Evolutionary conservation across 2,329 filamentous ascomycete genomes (phyloP).

Genomic region (Apiospora marii): DNA sequence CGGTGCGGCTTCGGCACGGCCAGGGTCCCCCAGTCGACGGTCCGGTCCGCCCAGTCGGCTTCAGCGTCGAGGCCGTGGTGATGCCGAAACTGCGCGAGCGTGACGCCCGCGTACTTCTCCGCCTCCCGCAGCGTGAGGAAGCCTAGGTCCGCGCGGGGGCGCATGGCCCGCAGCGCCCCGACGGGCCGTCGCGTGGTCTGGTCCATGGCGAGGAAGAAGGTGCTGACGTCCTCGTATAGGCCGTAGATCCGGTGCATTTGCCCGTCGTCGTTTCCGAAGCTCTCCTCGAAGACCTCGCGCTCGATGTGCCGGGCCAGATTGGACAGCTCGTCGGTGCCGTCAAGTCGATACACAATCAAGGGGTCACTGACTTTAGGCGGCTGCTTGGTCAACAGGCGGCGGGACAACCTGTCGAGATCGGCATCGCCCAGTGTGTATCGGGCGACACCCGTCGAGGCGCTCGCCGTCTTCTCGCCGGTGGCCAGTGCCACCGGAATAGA

Average conservation of each 20-base stretch:
- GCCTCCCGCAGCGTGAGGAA: conserved; percentile 28
- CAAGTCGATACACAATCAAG: conserved; percentile 26
- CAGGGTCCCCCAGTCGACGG: conserved; percentile 27
- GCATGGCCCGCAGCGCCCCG: conserved; percentile 26
- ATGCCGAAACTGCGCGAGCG: conserved; percentile 18
- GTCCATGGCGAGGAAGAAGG: conserved; percentile 29
- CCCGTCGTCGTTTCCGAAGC: conserved; percentile 28
- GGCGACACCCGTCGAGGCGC: neutral
- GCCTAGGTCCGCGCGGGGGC: conserved; percentile 21
- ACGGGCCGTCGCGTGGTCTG: conserved; percentile 16
- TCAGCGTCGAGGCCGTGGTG: conserved; percentile 24
- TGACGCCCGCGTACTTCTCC: conserved; percentile 17
- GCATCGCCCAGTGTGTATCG: conserved; percentile 28
- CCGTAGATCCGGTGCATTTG: conserved; percentile 28
- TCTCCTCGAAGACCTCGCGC: conserved; percentile 29
- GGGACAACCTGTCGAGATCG: conserved; percentile 25
- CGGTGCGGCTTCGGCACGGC: conserved; percentile 26
- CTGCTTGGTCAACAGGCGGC: conserved; percentile 26
- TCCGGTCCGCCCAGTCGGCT: neutral
- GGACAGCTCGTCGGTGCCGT: conserved; percentile 26
- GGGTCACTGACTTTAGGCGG: conserved; percentile 26
- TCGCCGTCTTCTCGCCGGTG: neutral
- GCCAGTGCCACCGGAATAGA: neutral
- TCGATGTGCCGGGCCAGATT: conserved; percentile 31
- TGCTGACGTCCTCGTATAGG: conserved; percentile 26